These are phyloP conservation scores for Flaveria floridana DNA, from an alignment of 140 eudicot genomes.

Conservation along the genomic window DNA sequence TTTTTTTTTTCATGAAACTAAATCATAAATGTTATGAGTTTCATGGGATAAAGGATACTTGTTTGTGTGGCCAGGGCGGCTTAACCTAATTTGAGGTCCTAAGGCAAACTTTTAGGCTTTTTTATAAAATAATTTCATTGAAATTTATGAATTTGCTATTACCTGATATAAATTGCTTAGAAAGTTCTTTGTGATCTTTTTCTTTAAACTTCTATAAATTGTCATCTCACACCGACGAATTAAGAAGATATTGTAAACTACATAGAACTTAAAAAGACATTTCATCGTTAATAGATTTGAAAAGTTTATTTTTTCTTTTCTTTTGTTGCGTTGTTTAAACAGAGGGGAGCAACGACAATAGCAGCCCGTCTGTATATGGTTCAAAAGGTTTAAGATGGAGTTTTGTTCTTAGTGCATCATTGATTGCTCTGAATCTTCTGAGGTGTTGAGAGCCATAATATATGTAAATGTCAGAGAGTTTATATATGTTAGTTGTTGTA, in stretches of 20 bases:
- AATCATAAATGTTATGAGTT: background rate
- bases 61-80: too few relatives aligned
- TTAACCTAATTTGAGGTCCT: too few relatives aligned
- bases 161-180: too few relatives aligned
- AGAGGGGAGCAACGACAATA: slow-evolving; percentile 18
- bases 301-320: background rate
- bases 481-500: slow-evolving; percentile 12
- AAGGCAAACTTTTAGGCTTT: too few relatives aligned
- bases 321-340: slow-evolving; percentile 9
- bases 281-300: background rate
- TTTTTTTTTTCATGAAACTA: background rate
- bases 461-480: background rate
- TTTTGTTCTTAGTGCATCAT: slow-evolving; percentile 35
- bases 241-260: too few relatives aligned
- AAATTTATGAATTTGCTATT: too few relatives aligned
- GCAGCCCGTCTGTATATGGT: slow-evolving; percentile 33
- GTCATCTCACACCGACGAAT: too few relatives aligned
- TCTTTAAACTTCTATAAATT: too few relatives aligned
- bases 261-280: too few relatives aligned
- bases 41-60: too few relatives aligned
- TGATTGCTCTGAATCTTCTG: slow-evolving; percentile 39
- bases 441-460: slow-evolving; percentile 30
- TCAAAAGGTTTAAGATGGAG: slow-evolving; percentile 39
- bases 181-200: too few relatives aligned
- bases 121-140: background rate